Percentiles rank a stretch among this genome's conserved stretches.
phyloP scores from a whole-genome alignment of 108 stramenopile species.

The Fragilariopsis cylindrus region DNA sequence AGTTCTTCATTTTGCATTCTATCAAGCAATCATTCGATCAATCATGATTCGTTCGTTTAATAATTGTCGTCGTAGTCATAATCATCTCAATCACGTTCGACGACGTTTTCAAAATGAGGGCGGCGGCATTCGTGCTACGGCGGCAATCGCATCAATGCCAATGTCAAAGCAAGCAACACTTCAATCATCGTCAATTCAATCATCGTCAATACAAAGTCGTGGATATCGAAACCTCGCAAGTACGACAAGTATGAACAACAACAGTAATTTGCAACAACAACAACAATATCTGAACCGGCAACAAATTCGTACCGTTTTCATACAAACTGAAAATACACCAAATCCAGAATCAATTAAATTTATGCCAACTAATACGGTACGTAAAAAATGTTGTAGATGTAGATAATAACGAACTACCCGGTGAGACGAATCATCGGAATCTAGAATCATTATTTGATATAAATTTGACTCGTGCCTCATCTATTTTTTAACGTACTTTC shows the following conservation, averaged over 20 bases:
- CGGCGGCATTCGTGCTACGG: too few relatives aligned
- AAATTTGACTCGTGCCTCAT: too few relatives aligned
- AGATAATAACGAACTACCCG: not conserved
- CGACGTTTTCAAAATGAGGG: too few relatives aligned
- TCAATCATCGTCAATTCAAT: not conserved
- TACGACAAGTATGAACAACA: too few relatives aligned
- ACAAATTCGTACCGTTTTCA: slow-evolving; percentile 80
- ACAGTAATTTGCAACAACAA: not conserved
- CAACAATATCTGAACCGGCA: slow-evolving; percentile 25
- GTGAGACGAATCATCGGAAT: not conserved
- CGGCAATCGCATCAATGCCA: too few relatives aligned
- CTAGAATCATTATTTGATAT: not conserved
- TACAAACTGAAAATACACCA: slow-evolving; percentile 95
- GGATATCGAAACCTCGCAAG: too few relatives aligned
- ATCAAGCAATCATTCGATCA: too few relatives aligned
- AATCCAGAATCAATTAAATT: slow-evolving; percentile 98
- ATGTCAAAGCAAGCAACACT: not conserved
- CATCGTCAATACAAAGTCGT: not conserved
- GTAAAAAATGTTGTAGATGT: not conserved
- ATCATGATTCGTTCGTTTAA: too few relatives aligned
- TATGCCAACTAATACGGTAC: slow-evolving; percentile 70
- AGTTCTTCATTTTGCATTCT: too few relatives aligned
- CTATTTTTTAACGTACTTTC: too few relatives aligned
- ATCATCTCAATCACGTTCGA: too few relatives aligned
- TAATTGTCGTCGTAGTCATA: too few relatives aligned